Evolutionary conservation across 1,284 basidiomycete species (phyloP).

Genomic region (Golubevia pallescens): DNA sequence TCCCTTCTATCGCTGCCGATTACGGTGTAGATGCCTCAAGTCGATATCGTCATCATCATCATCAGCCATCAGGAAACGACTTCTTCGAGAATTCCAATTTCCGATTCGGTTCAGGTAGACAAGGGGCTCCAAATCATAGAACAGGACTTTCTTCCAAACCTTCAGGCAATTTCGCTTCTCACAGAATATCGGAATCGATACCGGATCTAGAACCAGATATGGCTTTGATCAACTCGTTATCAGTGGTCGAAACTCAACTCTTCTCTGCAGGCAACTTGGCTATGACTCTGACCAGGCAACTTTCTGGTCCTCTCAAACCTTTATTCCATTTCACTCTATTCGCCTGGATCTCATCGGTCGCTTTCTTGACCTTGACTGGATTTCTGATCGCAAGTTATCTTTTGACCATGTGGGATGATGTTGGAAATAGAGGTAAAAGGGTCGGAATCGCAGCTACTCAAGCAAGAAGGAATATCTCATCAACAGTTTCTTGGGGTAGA

Average conservation of each 20-base stretch:
- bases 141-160: neutral
- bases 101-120: neutral
- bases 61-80: neutral
- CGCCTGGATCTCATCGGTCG: conserved; percentile 42
- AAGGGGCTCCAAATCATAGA: neutral
- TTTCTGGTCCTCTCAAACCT: conserved; percentile 37
- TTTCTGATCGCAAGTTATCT: conserved; percentile 42
- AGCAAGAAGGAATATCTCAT: conserved; percentile 23
- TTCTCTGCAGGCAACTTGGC: conserved; percentile 37
- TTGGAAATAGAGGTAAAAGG: conserved; percentile 18
- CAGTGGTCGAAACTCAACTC: conserved; percentile 42
- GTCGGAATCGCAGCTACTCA: conserved; percentile 24
- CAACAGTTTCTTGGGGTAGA: conserved; percentile 27
- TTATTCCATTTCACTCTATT: conserved; percentile 43
- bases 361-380: conserved; percentile 30
- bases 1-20: neutral
- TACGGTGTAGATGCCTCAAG: conserved; percentile 1
- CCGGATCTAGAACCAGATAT: conserved; percentile 20
- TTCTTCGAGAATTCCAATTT: neutral
- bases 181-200: neutral
- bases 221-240: conserved; percentile 31
- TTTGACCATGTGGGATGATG: conserved; percentile 46
- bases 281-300: conserved; percentile 38
- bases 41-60: neutral
- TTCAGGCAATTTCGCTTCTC: neutral